These are phyloP conservation scores for Ophiosphaerella korrae DNA, from an alignment of 2,329 filamentous ascomycete genomes.

Conservation along the genomic window DNA sequence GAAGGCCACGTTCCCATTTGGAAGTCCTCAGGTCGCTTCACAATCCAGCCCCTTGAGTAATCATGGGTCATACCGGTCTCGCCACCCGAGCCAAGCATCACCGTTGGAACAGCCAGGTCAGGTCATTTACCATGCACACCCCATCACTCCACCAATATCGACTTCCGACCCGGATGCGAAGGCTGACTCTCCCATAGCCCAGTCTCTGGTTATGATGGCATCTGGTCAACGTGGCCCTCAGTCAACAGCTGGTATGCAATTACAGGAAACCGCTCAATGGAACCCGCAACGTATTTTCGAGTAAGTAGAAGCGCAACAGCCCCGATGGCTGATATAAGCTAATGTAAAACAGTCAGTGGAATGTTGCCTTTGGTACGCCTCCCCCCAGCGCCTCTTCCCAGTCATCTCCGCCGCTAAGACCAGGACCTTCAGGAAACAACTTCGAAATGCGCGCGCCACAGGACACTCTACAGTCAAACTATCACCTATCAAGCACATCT, in stretches of 20 bases:
- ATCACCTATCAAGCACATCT: slow-evolving; percentile 43
- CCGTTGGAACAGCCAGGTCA: slow-evolving; percentile 60
- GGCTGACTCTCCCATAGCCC: slow-evolving; percentile 74
- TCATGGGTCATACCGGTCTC: slow-evolving; percentile 56
- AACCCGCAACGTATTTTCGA: slow-evolving; percentile 89
- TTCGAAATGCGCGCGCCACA: slow-evolving; percentile 46
- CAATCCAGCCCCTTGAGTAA: slow-evolving; percentile 66
- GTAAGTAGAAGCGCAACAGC: slow-evolving; percentile 60
- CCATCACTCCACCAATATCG: slow-evolving; percentile 81
- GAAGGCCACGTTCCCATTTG: slow-evolving; percentile 85
- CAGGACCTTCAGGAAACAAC: slow-evolving; percentile 46
- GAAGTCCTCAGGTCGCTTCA: slow-evolving; percentile 71
- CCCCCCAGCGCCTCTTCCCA: slow-evolving; percentile 50
- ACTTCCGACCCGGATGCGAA: slow-evolving; percentile 74
- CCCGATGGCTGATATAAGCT: slow-evolving; percentile 4
- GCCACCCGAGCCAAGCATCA: slow-evolving; percentile 53
- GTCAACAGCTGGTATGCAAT: slow-evolving; percentile 60
- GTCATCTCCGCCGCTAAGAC: slow-evolving; percentile 52
- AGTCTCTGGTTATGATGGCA: slow-evolving; percentile 74
- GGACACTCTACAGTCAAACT: slow-evolving; percentile 39
- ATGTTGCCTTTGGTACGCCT: slow-evolving; percentile 83
- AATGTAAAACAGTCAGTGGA: slow-evolving; percentile 75
- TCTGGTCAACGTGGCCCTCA: slow-evolving; percentile 58
- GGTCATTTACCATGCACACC: slow-evolving; percentile 70
- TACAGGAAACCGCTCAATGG: slow-evolving; percentile 72